phyloP scores from a whole-genome alignment of 352 stramenopile species.

The Phytopythium delawarense region DNA sequence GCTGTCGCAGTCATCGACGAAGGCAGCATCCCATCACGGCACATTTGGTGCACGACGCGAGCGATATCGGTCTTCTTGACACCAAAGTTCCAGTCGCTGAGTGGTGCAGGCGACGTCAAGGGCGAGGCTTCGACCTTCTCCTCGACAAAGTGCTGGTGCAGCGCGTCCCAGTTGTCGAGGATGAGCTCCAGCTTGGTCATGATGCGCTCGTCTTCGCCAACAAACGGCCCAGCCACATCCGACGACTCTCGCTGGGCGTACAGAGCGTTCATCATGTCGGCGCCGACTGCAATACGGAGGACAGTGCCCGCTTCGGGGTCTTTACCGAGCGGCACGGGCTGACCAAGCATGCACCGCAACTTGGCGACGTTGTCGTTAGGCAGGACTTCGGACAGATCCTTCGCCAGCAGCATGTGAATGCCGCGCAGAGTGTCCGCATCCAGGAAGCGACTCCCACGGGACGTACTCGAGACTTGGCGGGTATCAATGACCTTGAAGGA shows the following conservation, averaged over 20 bases:
- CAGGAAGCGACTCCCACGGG: slow-evolving; percentile 23
- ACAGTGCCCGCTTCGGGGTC: slow-evolving; percentile 36
- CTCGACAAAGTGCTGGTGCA: slow-evolving; percentile 62
- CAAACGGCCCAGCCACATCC: slow-evolving; percentile 33
- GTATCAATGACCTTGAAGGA: slow-evolving; percentile 73
- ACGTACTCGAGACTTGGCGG: not conserved
- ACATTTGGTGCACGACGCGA: slow-evolving; percentile 58
- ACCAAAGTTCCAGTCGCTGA: slow-evolving; percentile 72
- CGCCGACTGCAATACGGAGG: slow-evolving; percentile 80
- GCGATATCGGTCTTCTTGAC: slow-evolving; percentile 64
- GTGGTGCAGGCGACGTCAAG: slow-evolving; percentile 42
- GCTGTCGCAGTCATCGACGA: not conserved
- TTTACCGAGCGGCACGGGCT: slow-evolving; percentile 79
- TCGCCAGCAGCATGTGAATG: slow-evolving; percentile 64
- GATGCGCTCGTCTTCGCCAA: slow-evolving; percentile 49
- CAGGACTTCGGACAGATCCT: slow-evolving; percentile 57
- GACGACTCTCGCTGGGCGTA: slow-evolving; percentile 35
- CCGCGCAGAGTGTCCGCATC: slow-evolving; percentile 47
- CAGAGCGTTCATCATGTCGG: slow-evolving; percentile 82
- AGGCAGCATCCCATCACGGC: slow-evolving; percentile 35
- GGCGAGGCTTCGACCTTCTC: slow-evolving; percentile 29
- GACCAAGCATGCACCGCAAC: slow-evolving; percentile 67
- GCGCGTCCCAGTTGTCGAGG: slow-evolving; percentile 57
- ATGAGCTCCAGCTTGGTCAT: slow-evolving; percentile 71
- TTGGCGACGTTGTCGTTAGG: slow-evolving; percentile 40